Conservation (phyloP, 495 filamentous ascomycete species). For the Aspergillus baeticus region DNA sequence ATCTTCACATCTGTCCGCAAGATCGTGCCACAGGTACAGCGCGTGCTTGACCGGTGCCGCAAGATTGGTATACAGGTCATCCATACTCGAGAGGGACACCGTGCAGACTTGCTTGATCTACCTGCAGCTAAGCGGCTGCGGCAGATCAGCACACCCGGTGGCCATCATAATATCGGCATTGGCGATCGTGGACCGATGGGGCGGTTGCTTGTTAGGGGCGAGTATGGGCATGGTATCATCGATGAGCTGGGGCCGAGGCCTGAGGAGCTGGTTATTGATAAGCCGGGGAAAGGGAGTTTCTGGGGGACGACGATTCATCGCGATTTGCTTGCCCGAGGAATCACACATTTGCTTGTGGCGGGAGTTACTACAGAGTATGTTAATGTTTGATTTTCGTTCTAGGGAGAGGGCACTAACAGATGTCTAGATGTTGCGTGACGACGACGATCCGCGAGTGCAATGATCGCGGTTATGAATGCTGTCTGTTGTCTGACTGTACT, state of each 20-base stretch:
- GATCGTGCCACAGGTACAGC: neutral
- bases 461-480: slow-evolving; percentile 3
- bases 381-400: no score
- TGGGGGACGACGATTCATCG: slow-evolving; percentile 1
- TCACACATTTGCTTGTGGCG: slow-evolving; percentile 1
- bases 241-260: neutral
- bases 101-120: neutral
- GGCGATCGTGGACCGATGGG: slow-evolving; percentile 4
- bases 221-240: slow-evolving; percentile 5
- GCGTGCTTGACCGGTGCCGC: neutral
- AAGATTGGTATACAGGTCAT: neutral
- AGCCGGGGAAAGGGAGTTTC: slow-evolving; percentile 4
- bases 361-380: slow-evolving; percentile 4
- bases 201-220: neutral
- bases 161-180: neutral
- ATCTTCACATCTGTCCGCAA: slow-evolving; percentile 2
- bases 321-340: neutral
- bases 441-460: slow-evolving; percentile 5
- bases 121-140: neutral
- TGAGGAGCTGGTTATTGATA: slow-evolving; percentile 1
- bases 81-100: neutral
- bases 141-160: neutral
- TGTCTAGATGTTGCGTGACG: neutral
- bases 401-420: no score
- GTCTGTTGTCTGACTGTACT: neutral